Conservation (phyloP, 2,329 filamentous ascomycete genomes). For the Colletotrichum chrysophilum region DNA sequence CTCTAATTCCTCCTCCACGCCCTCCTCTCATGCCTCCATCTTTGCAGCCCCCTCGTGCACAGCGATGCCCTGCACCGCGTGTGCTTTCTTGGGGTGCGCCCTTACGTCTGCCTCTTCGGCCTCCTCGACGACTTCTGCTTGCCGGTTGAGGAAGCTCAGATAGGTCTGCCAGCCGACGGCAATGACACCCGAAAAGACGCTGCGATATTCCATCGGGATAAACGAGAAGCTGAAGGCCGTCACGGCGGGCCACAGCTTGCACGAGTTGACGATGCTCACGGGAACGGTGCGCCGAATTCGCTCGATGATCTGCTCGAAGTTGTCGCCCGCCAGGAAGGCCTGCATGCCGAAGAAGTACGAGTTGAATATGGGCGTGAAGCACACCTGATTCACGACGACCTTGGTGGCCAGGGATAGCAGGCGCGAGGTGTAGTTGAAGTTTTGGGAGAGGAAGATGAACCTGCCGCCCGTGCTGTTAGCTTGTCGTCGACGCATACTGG, state of each 20-base stretch:
- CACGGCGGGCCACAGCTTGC: constrained; percentile 88
- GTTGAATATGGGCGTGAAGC: constrained; percentile 86
- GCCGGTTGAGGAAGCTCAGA: constrained; percentile 78
- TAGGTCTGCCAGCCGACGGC: constrained; percentile 95
- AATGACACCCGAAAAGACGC: constrained; percentile 78
- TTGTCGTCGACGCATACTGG: not conserved
- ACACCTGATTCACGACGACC: constrained; percentile 78
- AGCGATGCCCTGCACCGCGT: constrained; percentile 9
- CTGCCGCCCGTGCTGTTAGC: constrained; percentile 40
- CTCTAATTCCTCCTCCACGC: not conserved
- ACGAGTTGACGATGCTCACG: constrained; percentile 75
- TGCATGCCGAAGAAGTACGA: constrained; percentile 84
- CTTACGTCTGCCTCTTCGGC: constrained; percentile 3
- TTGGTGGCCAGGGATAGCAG: constrained; percentile 75
- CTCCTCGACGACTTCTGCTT: constrained; percentile 60
- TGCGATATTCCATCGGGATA: constrained; percentile 78
- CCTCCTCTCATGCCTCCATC: constrained; percentile 2
- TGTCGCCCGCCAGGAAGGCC: constrained; percentile 74
- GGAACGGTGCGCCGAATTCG: constrained; percentile 80
- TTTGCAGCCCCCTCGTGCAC: not conserved
- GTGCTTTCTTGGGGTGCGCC: not conserved
- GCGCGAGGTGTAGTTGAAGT: constrained; percentile 85
- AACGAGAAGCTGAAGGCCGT: constrained; percentile 90
- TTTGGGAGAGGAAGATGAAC: constrained; percentile 79
- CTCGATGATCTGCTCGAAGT: constrained; percentile 66